Base-by-base conservation (phyloP, 2,329 filamentous ascomycete genomes). In the Rutstroemia sp. region DNA sequence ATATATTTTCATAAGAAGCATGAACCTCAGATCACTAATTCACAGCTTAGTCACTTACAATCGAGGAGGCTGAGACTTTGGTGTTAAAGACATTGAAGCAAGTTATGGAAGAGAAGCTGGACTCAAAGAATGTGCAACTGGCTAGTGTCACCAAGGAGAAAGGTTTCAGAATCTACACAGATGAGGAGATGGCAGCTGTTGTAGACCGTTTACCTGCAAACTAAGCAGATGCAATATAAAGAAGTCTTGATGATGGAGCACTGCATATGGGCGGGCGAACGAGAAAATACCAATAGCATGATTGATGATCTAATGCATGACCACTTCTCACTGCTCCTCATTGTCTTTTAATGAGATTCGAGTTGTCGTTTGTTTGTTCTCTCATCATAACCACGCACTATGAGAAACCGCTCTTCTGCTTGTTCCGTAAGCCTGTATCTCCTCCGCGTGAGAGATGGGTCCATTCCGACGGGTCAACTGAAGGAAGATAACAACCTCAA, bases 31-130 rank as follows among this genome's bases (percentile, higher is more conserved):
- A 25, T 49, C 27, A n/a, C 53, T 51, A 27, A 51, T 39, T 14
- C n/a, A 4, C 25, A 9, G n/a, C 9, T 16, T 62, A 87, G 82
- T 97, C 92, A 57, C 81, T 99, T 62, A 96, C 92, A 44, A 86
- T 99, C 61, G 78, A 82, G 57, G 94, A 99, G 71, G 94, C 94
- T 58, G 94, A 99, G 77, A 94, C 92, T 3, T 77, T 99, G 63
- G 92, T 96, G 52, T 79, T 99, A 69, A 97, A 97, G 83, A 99
- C 94, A 39, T 75, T 99, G 72, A 99, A 97, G 82, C 94, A 99
- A 77, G 94, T 99, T 66, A 99, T 99, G 94, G 94, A 99, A 77
- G 94, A 99, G 84, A 99, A 99, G 79, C 81, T 99, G 59, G 94
- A 99, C 72, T 83, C 91, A 62, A 99, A 99, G 83, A 99, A 99